These are phyloP conservation scores for Roridomyces roridus DNA, from an alignment of 768 basidiomycete genomes.

Conservation along the genomic window DNA sequence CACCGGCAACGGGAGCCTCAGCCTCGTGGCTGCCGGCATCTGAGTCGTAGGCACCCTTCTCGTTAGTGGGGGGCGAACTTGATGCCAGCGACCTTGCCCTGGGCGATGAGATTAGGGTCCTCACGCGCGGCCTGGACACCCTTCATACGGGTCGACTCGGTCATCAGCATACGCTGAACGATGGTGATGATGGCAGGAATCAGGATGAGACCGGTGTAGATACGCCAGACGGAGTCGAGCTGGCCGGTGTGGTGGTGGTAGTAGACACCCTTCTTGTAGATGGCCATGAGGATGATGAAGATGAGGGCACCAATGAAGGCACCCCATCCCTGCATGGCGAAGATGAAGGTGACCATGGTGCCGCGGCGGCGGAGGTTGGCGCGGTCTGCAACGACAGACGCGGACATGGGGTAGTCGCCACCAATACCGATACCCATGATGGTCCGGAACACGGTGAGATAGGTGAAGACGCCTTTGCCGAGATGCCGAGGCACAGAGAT, in stretches of 20 bases:
- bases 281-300: conserved; percentile 67
- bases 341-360: conserved; percentile 78
- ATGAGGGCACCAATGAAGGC: conserved; percentile 66
- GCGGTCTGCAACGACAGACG: conserved; percentile 70
- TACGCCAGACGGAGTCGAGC: conserved; percentile 77
- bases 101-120: no score
- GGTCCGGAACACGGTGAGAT: conserved; percentile 70
- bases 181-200: conserved; percentile 77
- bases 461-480: conserved; percentile 55
- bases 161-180: conserved; percentile 77
- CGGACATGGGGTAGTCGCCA: conserved; percentile 77
- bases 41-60: background rate
- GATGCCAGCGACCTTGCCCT: no score
- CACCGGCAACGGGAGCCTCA: background rate
- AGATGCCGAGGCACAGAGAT: conserved; percentile 54
- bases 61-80: conserved; percentile 3
- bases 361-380: conserved; percentile 71
- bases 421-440: conserved; percentile 78
- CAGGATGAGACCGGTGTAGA: conserved; percentile 75
- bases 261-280: conserved; percentile 70
- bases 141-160: conserved; percentile 59
- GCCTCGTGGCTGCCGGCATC: conserved; percentile 4
- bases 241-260: conserved; percentile 61
- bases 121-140: no score
- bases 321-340: conserved; percentile 80